A percentile compares a stretch with the other conserved stretches of the same genome.
Conservation (phyloP, 2,329 filamentous ascomycete genomes). For the Furcasterigmium furcatum region DNA sequence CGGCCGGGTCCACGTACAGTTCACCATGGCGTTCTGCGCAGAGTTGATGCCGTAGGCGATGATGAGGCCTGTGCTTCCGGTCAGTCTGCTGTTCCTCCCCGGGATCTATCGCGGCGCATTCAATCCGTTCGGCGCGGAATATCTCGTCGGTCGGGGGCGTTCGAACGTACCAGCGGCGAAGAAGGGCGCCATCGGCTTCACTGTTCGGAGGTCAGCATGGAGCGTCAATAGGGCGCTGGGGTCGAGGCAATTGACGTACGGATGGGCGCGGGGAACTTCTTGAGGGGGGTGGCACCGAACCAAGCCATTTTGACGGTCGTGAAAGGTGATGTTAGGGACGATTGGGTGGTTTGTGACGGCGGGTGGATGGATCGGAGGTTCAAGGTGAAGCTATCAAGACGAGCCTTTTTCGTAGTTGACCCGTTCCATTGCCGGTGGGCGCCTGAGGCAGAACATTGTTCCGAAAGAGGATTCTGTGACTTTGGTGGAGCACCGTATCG, state of each 20-base stretch:
- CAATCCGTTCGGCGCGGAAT: neutral
- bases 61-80: constrained; percentile 60
- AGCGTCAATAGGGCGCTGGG: constrained; percentile 1
- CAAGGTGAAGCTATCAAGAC: constrained; percentile 29
- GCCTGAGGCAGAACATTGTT: constrained; percentile 20
- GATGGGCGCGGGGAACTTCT: constrained; percentile 79
- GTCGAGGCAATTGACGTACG: constrained; percentile 57
- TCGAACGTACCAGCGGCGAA: constrained; percentile 80
- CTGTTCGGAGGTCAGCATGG: constrained; percentile 43
- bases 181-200: constrained; percentile 89
- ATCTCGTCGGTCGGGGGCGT: neutral
- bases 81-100: neutral
- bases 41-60: constrained; percentile 92
- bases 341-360: constrained; percentile 28
- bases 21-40: constrained; percentile 71
- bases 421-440: neutral
- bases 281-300: constrained; percentile 62
- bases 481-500: neutral
- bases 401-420: constrained; percentile 32
- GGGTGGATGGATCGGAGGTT: constrained; percentile 20
- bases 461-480: neutral
- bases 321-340: constrained; percentile 29
- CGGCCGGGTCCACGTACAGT: constrained; percentile 52
- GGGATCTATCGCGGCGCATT: neutral
- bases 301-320: constrained; percentile 65